Base-by-base conservation (phyloP, 2,329 filamentous ascomycete genomes). In the Coniella vitis region DNA sequence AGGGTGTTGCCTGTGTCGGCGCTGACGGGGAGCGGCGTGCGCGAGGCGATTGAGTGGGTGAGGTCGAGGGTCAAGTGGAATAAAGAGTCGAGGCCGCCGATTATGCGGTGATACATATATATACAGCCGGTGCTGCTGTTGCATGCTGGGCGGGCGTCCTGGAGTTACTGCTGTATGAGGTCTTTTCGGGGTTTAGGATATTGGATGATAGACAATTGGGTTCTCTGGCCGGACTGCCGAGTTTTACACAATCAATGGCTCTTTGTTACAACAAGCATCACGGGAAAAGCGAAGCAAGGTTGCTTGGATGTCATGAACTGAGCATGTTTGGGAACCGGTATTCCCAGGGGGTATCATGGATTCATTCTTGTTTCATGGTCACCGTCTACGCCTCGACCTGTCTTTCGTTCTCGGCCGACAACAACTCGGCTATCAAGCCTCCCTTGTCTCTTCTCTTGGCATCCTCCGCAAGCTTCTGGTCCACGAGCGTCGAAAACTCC, bases 31-130 rank as follows among this genome's bases (percentile, higher is more conserved):
- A 85, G 84, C 0, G 93, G 93, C 3, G 93, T 98, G 2, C 82
- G 81, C 61, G 93, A 97, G 71, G 91, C 93, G 1, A 86, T 98
- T n/a, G 93, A 97, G 62, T 98, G 93, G 93, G 74, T 98, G 51
- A 83, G 88, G 63, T 91, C 84, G 57, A 76, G 93, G 53, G 89
- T 97, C 22, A 90, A 88, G 67, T 97, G 93, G 89, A 97, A 97
- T 65, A 95, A 93, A 69, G 91, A 96, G 67, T 84, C 82, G 4
- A 77, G 93, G 53, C 90, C 91, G 54, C 93, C 93, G 2, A 83
- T 95, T 45, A 95, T 96, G 90, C 79, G 90, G 69, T 97, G 74
- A 78, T 52, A 7, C 10, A 29, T 10, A 10, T 10, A 29, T 29
- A 29, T 29, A 29, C 25, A 7, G 22, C 19, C 14, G 25, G 31